Conservation (phyloP, 2,329 filamentous ascomycete genomes). For the Aspergillus cejpii region DNA sequence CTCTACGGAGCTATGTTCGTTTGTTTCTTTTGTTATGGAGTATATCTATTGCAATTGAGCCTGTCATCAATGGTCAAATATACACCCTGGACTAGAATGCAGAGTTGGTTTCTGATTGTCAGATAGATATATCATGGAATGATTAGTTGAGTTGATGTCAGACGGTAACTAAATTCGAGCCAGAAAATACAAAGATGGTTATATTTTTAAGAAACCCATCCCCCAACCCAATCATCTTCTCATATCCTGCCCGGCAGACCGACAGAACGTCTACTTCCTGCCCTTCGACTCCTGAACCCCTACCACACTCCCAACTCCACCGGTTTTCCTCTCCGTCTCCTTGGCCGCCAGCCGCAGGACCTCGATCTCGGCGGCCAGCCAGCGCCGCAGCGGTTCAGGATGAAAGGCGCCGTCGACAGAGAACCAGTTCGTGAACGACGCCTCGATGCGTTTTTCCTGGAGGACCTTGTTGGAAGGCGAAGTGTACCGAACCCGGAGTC, state of each 20-base stretch:
- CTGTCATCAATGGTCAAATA: too few species aligned
- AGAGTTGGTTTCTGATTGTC: too few species aligned
- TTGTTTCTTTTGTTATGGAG: neutral
- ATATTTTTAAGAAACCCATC: too few species aligned
- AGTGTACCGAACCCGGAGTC: slow-evolving; percentile 55
- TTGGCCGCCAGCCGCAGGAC: slow-evolving; percentile 47
- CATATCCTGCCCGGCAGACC: too few species aligned
- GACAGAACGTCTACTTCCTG: slow-evolving; percentile 8
- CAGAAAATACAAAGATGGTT: too few species aligned
- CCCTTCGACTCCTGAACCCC: slow-evolving; percentile 13
- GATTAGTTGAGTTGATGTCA: neutral
- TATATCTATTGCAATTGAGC: too few species aligned
- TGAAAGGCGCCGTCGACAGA: slow-evolving; percentile 52
- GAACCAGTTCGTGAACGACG: slow-evolving; percentile 58
- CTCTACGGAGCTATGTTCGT: neutral
- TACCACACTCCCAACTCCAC: slow-evolving; percentile 19
- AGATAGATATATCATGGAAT: too few species aligned
- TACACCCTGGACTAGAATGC: too few species aligned
- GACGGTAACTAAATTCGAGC: neutral
- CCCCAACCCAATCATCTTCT: too few species aligned
- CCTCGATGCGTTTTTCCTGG: slow-evolving; percentile 46
- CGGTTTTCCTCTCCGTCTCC: slow-evolving; percentile 31
- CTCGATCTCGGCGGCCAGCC: slow-evolving; percentile 54
- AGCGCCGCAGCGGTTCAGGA: slow-evolving; percentile 55
- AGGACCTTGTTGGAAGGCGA: slow-evolving; percentile 35